Conservation (phyloP, 1,284 basidiomycete species). For the Chalciporus sp. region DNA sequence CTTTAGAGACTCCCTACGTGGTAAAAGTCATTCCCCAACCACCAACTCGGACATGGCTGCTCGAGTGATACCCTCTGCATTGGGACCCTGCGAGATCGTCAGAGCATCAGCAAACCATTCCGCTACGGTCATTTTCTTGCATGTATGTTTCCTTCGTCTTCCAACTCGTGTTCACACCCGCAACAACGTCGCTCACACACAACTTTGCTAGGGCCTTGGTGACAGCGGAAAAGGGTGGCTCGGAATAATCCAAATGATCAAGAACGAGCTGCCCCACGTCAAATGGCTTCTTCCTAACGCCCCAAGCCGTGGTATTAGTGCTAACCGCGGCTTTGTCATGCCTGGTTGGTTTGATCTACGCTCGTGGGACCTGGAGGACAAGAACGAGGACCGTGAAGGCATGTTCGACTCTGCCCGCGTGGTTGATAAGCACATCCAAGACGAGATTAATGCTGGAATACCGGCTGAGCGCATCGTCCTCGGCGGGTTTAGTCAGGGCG, state of each 20-base stretch:
- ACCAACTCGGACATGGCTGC: conserved; percentile 18
- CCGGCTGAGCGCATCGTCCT: conserved; percentile 70
- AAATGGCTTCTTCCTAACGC: conserved; percentile 71
- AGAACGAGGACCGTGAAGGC: conserved; percentile 60
- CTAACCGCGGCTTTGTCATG: conserved; percentile 66
- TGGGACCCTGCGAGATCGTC: conserved; percentile 48
- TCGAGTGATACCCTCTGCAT: conserved; percentile 27
- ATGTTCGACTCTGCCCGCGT: conserved; percentile 66
- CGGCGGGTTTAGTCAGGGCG: conserved; percentile 90
- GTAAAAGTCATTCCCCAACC: conserved; percentile 23
- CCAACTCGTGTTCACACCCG: conserved; percentile 5
- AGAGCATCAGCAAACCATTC: conserved; percentile 67
- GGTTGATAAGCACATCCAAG: conserved; percentile 72
- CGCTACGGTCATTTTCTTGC: conserved; percentile 87
- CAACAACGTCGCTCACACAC: conserved; percentile 1
- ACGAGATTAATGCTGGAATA: conserved; percentile 75
- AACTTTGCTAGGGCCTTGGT: conserved; percentile 61
- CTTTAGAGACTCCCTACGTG: background rate
- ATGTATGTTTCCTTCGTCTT: conserved; percentile 52
- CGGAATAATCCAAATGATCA: conserved; percentile 71
- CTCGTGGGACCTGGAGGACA: conserved; percentile 60
- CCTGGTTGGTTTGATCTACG: conserved; percentile 83
- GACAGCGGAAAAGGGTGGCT: conserved; percentile 79
- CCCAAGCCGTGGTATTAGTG: conserved; percentile 55
- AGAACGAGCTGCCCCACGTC: conserved; percentile 64